Evolutionary conservation across 2,329 filamentous ascomycete genomes (phyloP).

Genomic region (Cladosporium phlei): DNA sequence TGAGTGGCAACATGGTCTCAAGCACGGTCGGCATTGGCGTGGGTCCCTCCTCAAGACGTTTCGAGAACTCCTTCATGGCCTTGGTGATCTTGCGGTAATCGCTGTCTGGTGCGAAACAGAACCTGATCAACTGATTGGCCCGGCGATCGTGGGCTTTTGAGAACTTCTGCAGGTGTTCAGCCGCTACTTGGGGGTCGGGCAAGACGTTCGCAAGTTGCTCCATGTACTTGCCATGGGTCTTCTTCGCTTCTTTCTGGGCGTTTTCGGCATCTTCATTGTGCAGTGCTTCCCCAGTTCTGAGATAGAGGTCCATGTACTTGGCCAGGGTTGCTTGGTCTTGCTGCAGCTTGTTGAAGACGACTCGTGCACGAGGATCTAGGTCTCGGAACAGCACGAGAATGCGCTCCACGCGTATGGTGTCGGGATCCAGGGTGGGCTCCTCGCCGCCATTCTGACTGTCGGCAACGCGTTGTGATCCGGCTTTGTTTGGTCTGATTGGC

Average conservation of each 20-base stretch:
- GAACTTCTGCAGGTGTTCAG: conserved; percentile 79
- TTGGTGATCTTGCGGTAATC: conserved; percentile 90
- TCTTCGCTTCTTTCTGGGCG: conserved; percentile 63
- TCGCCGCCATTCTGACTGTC: conserved; percentile 46
- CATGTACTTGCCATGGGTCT: conserved; percentile 67
- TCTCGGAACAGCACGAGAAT: conserved; percentile 77
- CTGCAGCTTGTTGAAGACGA: conserved; percentile 84
- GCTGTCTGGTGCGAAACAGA: conserved; percentile 75
- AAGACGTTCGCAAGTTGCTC: conserved; percentile 69
- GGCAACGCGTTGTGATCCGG: conserved; percentile 55
- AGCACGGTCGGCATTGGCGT: conserved; percentile 58
- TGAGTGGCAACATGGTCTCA: conserved; percentile 73
- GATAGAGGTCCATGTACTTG: conserved; percentile 67
- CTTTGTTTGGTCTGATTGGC: conserved; percentile 52
- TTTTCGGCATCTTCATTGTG: conserved; percentile 79
- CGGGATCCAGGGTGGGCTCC: conserved; percentile 53
- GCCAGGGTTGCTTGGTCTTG: conserved; percentile 70
- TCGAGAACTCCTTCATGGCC: conserved; percentile 83
- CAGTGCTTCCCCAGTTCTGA: conserved; percentile 80
- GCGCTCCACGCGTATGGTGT: conserved; percentile 76
- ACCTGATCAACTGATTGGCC: conserved; percentile 82
- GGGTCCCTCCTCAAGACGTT: conserved; percentile 58
- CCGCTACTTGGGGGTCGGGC: conserved; percentile 68
- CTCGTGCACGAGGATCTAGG: conserved; percentile 71
- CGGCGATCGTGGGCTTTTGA: conserved; percentile 86